Evolutionary conservation across 192 early-diverging fungal species (phyloP).

Genomic region (Podila epicladia): DNA sequence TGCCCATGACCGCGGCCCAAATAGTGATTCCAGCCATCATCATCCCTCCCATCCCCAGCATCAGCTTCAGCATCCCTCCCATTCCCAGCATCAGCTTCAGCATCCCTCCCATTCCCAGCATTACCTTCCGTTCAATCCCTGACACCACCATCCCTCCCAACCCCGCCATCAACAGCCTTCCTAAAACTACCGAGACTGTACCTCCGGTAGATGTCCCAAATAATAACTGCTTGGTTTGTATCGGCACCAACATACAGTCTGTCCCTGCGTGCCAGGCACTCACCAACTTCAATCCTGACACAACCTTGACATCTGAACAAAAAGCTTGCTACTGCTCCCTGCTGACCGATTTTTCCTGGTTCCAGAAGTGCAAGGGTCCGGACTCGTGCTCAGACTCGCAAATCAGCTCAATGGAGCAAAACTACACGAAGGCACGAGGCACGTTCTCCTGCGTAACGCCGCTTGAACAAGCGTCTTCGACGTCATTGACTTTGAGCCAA

Average conservation of each 20-base stretch:
- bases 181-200: neutral
- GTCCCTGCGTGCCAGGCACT: neutral
- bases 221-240: neutral
- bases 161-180: too few relatives aligned
- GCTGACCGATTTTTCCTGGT: neutral
- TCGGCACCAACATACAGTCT: neutral
- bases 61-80: too few relatives aligned
- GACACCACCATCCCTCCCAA: too few relatives aligned
- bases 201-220: neutral
- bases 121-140: too few relatives aligned
- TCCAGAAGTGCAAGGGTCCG: neutral
- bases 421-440: neutral
- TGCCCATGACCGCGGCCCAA: neutral
- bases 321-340: constrained; percentile 13
- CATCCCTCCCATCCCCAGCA: too few relatives aligned
- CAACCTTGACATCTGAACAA: neutral
- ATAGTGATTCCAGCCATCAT: too few relatives aligned
- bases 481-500: neutral
- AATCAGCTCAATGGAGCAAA: neutral
- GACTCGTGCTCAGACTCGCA: neutral
- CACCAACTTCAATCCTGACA: neutral
- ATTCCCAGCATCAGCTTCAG: too few relatives aligned
- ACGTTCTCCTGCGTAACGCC: neutral
- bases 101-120: too few relatives aligned
- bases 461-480: neutral